Conservation (phyloP, 352 stramenopile genomes). For the Phytopythium cucurbitacearum region DNA sequence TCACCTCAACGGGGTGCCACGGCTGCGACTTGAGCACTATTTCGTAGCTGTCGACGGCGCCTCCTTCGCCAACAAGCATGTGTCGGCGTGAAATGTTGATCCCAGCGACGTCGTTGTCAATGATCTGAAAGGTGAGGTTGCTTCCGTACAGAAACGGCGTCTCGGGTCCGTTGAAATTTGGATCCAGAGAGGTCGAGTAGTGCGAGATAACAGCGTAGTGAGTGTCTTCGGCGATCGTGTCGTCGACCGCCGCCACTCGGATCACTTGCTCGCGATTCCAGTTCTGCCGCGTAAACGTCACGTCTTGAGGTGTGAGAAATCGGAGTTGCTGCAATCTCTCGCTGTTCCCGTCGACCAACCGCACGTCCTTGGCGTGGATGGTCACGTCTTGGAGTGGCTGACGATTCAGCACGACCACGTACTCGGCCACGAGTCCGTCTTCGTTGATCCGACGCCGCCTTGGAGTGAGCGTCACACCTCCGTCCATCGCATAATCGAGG, state of each 20-base stretch:
- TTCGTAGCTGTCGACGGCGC: conserved; percentile 46
- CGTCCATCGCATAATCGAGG: conserved; percentile 68
- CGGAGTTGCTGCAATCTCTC: conserved; percentile 36
- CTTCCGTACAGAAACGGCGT: conserved; percentile 61
- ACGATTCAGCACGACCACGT: conserved; percentile 65
- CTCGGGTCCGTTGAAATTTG: conserved; percentile 41
- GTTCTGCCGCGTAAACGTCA: conserved; percentile 46
- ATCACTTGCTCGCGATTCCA: conserved; percentile 75
- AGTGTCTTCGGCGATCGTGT: conserved; percentile 46
- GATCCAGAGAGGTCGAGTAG: conserved; percentile 32
- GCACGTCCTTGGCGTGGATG: conserved; percentile 36
- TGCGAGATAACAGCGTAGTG: conserved; percentile 65
- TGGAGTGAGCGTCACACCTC: conserved; percentile 50
- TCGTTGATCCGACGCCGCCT: conserved; percentile 45
- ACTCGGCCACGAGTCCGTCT: conserved; percentile 43
- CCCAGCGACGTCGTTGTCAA: conserved; percentile 60
- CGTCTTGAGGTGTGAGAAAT: conserved; percentile 20
- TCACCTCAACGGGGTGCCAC: conserved; percentile 52
- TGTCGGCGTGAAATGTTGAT: conserved; percentile 50
- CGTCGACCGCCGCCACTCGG: conserved; percentile 46
- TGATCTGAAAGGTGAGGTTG: conserved; percentile 59
- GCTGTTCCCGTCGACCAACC: conserved; percentile 18
- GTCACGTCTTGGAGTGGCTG: conserved; percentile 46
- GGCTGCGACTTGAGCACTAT: conserved; percentile 51
- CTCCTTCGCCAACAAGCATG: conserved; percentile 57